Conservation (phyloP, 169 alveolate species). For the Hepatocystis sp. region DNA sequence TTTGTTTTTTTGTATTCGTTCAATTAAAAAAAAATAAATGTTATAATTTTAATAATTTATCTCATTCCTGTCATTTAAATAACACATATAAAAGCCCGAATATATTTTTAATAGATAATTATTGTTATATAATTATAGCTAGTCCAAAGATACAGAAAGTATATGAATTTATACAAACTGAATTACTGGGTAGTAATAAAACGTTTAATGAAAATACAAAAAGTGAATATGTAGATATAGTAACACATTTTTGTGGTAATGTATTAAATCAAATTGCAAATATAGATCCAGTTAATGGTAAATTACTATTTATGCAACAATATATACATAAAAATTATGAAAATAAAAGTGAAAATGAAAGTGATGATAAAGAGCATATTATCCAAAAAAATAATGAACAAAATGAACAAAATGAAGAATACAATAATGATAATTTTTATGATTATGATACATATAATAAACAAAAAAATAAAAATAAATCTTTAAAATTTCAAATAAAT, state of each 20-base stretch:
- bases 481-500: conserved; percentile 23
- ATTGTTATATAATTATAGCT: conserved; percentile 69
- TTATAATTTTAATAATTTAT: conserved; percentile 57
- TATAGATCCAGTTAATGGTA: conserved; percentile 41
- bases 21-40: conserved; percentile 65
- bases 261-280: conserved; percentile 52
- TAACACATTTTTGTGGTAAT: conserved; percentile 74
- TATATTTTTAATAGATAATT: conserved; percentile 23
- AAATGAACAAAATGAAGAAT: conserved; percentile 9
- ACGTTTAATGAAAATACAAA: conserved; percentile 36
- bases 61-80: conserved; percentile 66
- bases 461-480: conserved; percentile 2
- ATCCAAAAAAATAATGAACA: not conserved
- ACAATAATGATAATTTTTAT: not conserved
- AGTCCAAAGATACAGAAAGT: conserved; percentile 25
- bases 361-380: conserved; percentile 4
- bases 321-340: conserved; percentile 16
- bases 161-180: conserved; percentile 31
- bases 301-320: conserved; percentile 60
- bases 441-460: conserved; percentile 9
- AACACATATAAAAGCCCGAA: conserved; percentile 15
- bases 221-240: conserved; percentile 44
- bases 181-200: conserved; percentile 8
- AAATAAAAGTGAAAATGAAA: not conserved
- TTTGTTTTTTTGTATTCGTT: conserved; percentile 70